phyloP scores from a whole-genome alignment of 169 alveolate genomes.

The Plasmodium coatneyi region DNA sequence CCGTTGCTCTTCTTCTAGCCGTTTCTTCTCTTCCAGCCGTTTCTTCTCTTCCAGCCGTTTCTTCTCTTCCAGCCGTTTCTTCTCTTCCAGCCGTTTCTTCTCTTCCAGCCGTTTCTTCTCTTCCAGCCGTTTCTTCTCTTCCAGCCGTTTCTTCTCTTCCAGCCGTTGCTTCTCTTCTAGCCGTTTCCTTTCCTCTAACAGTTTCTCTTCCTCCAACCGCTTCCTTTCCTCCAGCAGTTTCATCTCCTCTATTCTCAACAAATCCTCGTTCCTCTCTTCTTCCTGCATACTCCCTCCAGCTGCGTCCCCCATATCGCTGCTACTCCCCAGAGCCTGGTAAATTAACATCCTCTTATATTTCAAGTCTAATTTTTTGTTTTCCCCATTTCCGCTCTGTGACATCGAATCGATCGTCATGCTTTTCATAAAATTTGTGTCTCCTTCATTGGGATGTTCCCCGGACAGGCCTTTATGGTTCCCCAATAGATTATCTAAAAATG shows the following conservation, averaged over 20 bases:
- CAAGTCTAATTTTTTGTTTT: not conserved
- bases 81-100: not conserved
- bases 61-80: too few species aligned
- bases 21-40: too few species aligned
- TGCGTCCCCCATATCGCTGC: not conserved
- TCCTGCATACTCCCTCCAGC: not conserved
- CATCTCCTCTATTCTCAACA: not conserved
- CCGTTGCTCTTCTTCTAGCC: not conserved
- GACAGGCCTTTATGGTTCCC: not conserved
- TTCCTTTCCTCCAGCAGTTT: not conserved
- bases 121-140: not conserved
- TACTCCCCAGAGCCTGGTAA: constrained; percentile 17
- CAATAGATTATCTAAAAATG: not conserved
- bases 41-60: too few species aligned
- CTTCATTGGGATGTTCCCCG: not conserved
- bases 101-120: not conserved
- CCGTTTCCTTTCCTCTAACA: not conserved
- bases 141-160: not conserved
- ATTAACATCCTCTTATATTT: constrained; percentile 27
- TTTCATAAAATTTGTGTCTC: not conserved
- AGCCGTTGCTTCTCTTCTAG: not conserved
- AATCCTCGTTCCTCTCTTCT: not conserved
- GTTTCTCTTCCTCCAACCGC: not conserved
- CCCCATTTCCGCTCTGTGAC: not conserved
- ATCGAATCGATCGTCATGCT: not conserved